Evolutionary conservation across 2,329 filamentous ascomycete genomes (phyloP), one percentile per base, ranked within the genome.

Genomic region (Coleophoma eucalyptorum): DNA sequence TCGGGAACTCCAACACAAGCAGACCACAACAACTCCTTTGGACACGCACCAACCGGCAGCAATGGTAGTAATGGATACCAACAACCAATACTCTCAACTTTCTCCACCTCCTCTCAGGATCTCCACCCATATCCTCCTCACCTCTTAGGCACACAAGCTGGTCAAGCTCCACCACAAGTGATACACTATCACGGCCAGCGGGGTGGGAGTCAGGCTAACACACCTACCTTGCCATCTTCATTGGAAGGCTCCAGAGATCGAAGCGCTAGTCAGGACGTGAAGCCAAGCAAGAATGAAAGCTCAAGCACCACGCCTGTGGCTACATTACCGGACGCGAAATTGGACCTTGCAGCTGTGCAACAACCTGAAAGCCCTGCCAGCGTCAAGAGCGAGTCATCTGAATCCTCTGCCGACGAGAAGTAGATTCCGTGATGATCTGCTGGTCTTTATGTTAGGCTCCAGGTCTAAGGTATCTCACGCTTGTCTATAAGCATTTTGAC

Each of bases 91-190:
- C 79, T 87, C 41, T 87, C 83, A 42, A 84, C 81, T 19, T 87
- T 87, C 60, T 87, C 83, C 34, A 87, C 84, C 2, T 87, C 83
- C 10, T 86, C 83, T 67, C 84, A 84, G 64, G 84, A 87, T 62
- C 69, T 87, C 32, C 80, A 87, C 59, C 84, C 80, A 0, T 87
- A 87, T 61, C 83, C 84, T 5, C 84, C 82, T 26, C 80, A 86
- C 58, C 73, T 85, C 46, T 69, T 86, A 5, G 83, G 82, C 15
- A 76, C 80, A 2, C 79, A 84, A 57, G 78, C 78, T 37, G 82
- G 82, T 15, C 82, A 86, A 63, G 72, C 77, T 15, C 81, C 82
- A 21, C 83, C 83, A 10, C 83, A 86, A 61, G 83, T 86, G 2
- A 74, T 86, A 31, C 83, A 86, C 59, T 86, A 86, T 58, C 82